These are phyloP conservation scores for Hypholoma sublateritium DNA, from an alignment of 768 basidiomycete genomes.

Conservation along the genomic window DNA sequence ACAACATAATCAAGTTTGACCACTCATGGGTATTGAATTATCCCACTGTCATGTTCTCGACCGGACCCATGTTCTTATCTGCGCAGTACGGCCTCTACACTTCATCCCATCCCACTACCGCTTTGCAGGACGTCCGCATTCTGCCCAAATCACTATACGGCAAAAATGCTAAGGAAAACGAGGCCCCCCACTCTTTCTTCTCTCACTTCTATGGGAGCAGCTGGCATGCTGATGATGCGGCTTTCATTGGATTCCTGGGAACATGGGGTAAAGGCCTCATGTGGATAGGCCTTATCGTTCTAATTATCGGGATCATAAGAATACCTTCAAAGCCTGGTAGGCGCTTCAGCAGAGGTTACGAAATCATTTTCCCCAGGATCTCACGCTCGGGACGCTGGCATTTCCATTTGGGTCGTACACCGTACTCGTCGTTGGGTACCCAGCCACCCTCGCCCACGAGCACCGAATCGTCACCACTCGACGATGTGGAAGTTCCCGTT, in stretches of 20 bases:
- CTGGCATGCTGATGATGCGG: slow-evolving; percentile 98
- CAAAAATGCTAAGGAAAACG: slow-evolving; percentile 84
- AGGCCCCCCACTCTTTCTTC: slow-evolving; percentile 92
- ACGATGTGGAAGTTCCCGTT: slow-evolving; percentile 53
- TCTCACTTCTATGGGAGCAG: slow-evolving; percentile 97
- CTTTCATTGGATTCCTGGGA: slow-evolving; percentile 92
- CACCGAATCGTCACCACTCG: slow-evolving; percentile 39
- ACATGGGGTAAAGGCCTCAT: slow-evolving; percentile 86
- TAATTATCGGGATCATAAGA: slow-evolving; percentile 68
- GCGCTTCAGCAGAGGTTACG: slow-evolving; percentile 61
- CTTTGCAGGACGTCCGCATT: slow-evolving; percentile 79
- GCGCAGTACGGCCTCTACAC: slow-evolving; percentile 89
- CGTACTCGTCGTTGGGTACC: slow-evolving; percentile 42
- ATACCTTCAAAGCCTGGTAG: slow-evolving; percentile 61
- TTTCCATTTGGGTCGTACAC: slow-evolving; percentile 59
- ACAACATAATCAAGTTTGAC: slow-evolving; percentile 89
- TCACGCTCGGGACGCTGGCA: slow-evolving; percentile 74
- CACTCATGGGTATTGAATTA: slow-evolving; percentile 95
- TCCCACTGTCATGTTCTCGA: slow-evolving; percentile 99
- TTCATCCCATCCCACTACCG: slow-evolving; percentile 61
- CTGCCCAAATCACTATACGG: slow-evolving; percentile 97
- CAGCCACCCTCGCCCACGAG: slow-evolving; percentile 40
- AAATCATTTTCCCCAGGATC: slow-evolving; percentile 76
- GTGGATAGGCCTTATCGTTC: slow-evolving; percentile 76
- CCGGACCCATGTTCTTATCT: slow-evolving; percentile 98